Evolutionary conservation across 305 asterid species (phyloP).

Genomic region (Coffea humblotiana): DNA sequence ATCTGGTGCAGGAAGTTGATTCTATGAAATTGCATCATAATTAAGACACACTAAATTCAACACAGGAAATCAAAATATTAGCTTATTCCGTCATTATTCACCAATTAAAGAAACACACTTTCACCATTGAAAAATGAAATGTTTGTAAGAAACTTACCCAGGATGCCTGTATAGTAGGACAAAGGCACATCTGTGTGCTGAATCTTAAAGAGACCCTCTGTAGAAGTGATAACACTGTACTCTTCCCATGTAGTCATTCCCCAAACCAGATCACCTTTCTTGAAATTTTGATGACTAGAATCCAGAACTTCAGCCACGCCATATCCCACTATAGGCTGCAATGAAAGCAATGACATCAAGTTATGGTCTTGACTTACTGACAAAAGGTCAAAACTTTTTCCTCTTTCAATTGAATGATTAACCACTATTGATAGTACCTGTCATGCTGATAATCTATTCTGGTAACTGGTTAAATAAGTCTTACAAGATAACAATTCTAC

Average conservation of each 20-base stretch:
- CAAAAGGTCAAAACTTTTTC: not conserved
- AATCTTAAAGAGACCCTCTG: constrained; percentile 36
- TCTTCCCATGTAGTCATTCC: constrained; percentile 70
- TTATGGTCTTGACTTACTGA: not conserved
- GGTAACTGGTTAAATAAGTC: too few relatives aligned
- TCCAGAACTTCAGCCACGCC: constrained; percentile 63
- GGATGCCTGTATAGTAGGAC: constrained; percentile 68
- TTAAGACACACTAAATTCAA: not conserved
- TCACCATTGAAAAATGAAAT: too few relatives aligned
- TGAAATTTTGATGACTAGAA: constrained; percentile 43
- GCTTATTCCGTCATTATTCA: too few relatives aligned
- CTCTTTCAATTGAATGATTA: not conserved
- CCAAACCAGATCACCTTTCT: constrained; percentile 59
- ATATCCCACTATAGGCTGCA: constrained; percentile 48
- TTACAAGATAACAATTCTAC: too few relatives aligned
- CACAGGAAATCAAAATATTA: not conserved
- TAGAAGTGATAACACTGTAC: constrained; percentile 37
- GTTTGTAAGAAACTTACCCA: constrained; percentile 41
- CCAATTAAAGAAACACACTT: not conserved
- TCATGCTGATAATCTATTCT: too few relatives aligned
- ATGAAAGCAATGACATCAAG: not conserved
- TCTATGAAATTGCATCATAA: not conserved
- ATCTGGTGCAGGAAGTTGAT: not conserved
- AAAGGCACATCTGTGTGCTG: constrained; percentile 52
- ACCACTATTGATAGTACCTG: not conserved